Conservation (phyloP, 495 filamentous ascomycete genomes). For the Tuber brumale region DNA sequence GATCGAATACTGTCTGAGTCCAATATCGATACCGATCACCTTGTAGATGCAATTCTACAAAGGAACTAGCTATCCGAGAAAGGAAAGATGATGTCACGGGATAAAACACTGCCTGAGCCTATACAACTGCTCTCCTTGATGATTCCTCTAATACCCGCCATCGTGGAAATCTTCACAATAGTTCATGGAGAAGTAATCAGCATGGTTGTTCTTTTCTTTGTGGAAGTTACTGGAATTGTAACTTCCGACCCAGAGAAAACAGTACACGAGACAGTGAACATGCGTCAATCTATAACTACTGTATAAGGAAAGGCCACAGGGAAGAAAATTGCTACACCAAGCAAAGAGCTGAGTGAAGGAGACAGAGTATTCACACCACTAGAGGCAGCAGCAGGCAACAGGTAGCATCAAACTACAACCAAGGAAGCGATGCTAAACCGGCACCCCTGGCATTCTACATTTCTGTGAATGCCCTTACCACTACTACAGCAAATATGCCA, state of each 20-base stretch:
- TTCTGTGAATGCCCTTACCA: not conserved
- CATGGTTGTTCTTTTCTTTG: fast-evolving
- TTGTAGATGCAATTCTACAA: not conserved
- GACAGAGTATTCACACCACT: not conserved
- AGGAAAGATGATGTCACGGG: not conserved
- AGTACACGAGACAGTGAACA: no score
- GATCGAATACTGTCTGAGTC: not conserved
- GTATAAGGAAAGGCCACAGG: not conserved
- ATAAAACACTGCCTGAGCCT: not conserved
- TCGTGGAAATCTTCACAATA: no score
- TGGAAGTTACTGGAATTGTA: fast-evolving
- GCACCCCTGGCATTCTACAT: not conserved
- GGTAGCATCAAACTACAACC: fast-evolving
- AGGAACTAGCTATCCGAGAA: not conserved
- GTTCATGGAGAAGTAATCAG: not conserved
- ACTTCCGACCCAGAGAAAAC: not conserved
- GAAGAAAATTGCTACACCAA: not conserved
- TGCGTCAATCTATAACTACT: not conserved
- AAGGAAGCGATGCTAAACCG: not conserved
- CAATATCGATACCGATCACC: not conserved
- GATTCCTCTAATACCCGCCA: no score
- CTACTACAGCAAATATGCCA: fast-evolving
- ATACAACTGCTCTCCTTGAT: no score
- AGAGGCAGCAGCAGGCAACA: fast-evolving
- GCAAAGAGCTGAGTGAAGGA: not conserved